Percentiles rank a stretch among this genome's conserved stretches.
Evolutionary conservation across 1,139 yeast species (phyloP).

Genomic region (Dujonia santamariae): DNA sequence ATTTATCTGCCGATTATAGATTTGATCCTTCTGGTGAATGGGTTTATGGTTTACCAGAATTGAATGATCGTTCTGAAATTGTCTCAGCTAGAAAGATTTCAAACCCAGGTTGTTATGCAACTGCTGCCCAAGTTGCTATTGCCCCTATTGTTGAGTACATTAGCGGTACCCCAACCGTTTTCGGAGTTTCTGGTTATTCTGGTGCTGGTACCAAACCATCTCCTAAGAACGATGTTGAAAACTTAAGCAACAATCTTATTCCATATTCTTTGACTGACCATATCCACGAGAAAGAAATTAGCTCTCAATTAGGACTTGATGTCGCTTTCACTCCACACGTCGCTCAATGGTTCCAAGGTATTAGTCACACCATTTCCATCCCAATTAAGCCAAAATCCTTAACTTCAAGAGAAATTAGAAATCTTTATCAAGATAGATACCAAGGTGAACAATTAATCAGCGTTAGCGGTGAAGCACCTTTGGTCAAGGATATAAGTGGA

Average conservation of each 20-base stretch:
- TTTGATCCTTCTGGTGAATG: slow-evolving; percentile 86
- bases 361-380: slow-evolving; percentile 84
- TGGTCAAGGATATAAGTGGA: slow-evolving; percentile 87
- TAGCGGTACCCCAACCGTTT: slow-evolving; percentile 73
- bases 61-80: slow-evolving; percentile 63
- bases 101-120: slow-evolving; percentile 98
- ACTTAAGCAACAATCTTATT: slow-evolving; percentile 76
- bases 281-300: slow-evolving; percentile 91
- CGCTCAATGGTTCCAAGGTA: slow-evolving; percentile 99
- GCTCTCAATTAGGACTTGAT: slow-evolving; percentile 68
- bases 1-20: slow-evolving; percentile 93
- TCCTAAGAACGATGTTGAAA: slow-evolving; percentile 82
- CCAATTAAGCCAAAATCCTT: slow-evolving; percentile 73
- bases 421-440: slow-evolving; percentile 84
- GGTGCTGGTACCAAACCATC: slow-evolving; percentile 99
- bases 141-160: slow-evolving; percentile 72
- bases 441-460: slow-evolving; percentile 84
- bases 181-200: slow-evolving; percentile 97
- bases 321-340: slow-evolving; percentile 96
- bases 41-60: slow-evolving; percentile 90
- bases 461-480: slow-evolving; percentile 86
- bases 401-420: slow-evolving; percentile 78
- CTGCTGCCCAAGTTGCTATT: slow-evolving; percentile 93
- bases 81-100: slow-evolving; percentile 80
- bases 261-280: slow-evolving; percentile 97